Conservation (phyloP, 164 flowering plant species). For the Litsea cubeba region DNA sequence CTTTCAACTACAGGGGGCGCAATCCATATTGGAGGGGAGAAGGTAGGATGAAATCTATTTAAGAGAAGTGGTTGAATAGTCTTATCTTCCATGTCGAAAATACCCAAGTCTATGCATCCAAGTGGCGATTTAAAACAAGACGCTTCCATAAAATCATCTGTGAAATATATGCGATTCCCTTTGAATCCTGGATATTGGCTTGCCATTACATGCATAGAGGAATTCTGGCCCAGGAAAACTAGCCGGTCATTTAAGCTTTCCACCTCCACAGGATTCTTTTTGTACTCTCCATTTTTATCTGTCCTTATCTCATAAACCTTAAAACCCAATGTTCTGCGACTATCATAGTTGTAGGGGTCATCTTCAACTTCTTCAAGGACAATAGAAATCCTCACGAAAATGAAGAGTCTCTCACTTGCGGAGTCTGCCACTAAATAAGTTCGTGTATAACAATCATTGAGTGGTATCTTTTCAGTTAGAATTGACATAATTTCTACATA, state of each 20-base stretch:
- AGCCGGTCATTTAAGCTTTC: constrained; percentile 43
- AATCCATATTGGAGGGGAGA: constrained; percentile 23
- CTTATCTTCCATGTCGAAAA: constrained; percentile 15
- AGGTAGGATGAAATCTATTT: constrained; percentile 4
- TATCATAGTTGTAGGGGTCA: too few species aligned
- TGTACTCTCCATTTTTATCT: constrained; percentile 18
- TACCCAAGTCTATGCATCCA: constrained; percentile 7
- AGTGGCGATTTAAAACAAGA: background rate
- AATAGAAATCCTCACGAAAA: constrained; percentile 29
- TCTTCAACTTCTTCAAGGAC: background rate
- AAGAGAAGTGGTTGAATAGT: background rate
- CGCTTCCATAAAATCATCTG: constrained; percentile 23
- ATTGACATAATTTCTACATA: constrained; percentile 12
- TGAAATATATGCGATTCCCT: constrained; percentile 57
- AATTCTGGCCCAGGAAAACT: constrained; percentile 67
- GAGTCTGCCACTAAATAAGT: constrained; percentile 63
- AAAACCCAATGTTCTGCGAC: constrained; percentile 45
- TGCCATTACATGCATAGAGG: constrained; percentile 46
- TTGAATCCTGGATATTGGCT: constrained; percentile 35
- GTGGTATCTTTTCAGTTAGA: constrained; percentile 14
- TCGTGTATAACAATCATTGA: constrained; percentile 41
- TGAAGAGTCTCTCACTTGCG: constrained; percentile 48
- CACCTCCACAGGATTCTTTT: constrained; percentile 27
- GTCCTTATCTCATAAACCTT: constrained; percentile 47
- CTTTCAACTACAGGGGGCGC: background rate